Base-by-base conservation (phyloP, 1,284 basidiomycete species). In the Pyrrhoderma lamaoense region DNA sequence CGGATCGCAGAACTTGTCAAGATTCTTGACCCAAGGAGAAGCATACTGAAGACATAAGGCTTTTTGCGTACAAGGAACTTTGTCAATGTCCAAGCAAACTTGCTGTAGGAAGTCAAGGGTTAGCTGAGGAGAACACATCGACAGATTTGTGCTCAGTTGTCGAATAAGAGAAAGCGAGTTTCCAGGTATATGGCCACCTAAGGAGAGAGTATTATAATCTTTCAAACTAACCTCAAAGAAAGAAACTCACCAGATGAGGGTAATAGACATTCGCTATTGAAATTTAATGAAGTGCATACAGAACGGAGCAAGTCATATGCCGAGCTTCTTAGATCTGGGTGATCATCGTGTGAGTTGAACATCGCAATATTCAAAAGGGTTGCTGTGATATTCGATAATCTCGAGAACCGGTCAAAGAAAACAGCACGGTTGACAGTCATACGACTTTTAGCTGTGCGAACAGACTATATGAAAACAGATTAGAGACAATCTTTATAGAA, bases 21-120 rank as follows among this genome's bases (percentile, higher is more conserved):
- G 70, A 61, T 93, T 93, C 63, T 76, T 81, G 43, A 94, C 75
- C 92, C 92, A 95, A 2, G 92, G 89, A 42, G 76, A 78, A 70
- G 93, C 75, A 61, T 92, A 93, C 55, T 85, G 80, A 16, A 93
- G 65, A 60, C 83, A 90, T 49, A 77, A 77, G 23, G 88, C 77
- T 49, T 83, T 80, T 51, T 82, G 81, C 1, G 76, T 56, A 1
- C 64, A 65, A 4, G 70, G 65, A 3, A 67, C 60, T 62, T 79
- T 80, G 52, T 80, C 75, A 65, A 88, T 77, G 22, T 77, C 74
- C 3, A 77, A 73, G 23, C 80, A 79, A 45, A 93, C 86, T 67
- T 93, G 91, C 18, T 82, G 80, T 51, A 94, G 72, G 67, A 94
- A 90, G 64, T 93, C 90, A 18, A 94, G 71, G 0, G 91, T 93